Evolutionary conservation across 2,329 filamentous ascomycete species (phyloP).

Genomic region (Paramyrothecium roridum): DNA sequence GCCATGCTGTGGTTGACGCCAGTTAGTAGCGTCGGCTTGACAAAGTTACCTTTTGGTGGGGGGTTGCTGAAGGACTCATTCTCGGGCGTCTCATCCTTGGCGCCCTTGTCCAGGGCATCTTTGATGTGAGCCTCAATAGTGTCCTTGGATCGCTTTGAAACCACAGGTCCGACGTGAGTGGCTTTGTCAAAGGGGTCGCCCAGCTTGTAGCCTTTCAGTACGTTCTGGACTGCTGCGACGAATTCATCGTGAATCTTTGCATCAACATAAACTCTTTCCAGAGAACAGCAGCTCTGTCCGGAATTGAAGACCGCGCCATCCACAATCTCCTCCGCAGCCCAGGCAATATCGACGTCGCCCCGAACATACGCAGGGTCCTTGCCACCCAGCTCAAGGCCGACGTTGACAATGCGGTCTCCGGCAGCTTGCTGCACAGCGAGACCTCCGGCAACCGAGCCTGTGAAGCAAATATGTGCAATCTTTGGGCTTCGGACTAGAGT

Average conservation of each 20-base stretch:
- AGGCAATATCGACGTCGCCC: conserved; percentile 79
- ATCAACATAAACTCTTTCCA: conserved; percentile 90
- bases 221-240: conserved; percentile 72
- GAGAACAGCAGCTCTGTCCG: conserved; percentile 93
- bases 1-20: conserved; percentile 78
- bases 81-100: conserved; percentile 77
- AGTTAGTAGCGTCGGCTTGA: conserved; percentile 79
- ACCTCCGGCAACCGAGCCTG: conserved; percentile 85
- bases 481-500: conserved; percentile 72
- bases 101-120: conserved; percentile 80
- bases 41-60: conserved; percentile 80
- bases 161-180: conserved; percentile 84
- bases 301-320: conserved; percentile 98
- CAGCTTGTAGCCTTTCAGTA: conserved; percentile 77
- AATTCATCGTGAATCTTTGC: conserved; percentile 82
- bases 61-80: conserved; percentile 73
- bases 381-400: conserved; percentile 88
- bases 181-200: conserved; percentile 80
- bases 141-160: conserved; percentile 76
- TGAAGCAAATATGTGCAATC: conserved; percentile 85
- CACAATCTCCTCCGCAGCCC: conserved; percentile 92
- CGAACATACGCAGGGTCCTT: conserved; percentile 93
- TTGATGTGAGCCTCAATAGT: conserved; percentile 75
- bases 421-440: conserved; percentile 83
- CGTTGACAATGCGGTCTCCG: conserved; percentile 76